Base-by-base conservation (phyloP, 768 basidiomycete species). In the Pleurotus eryngii region DNA sequence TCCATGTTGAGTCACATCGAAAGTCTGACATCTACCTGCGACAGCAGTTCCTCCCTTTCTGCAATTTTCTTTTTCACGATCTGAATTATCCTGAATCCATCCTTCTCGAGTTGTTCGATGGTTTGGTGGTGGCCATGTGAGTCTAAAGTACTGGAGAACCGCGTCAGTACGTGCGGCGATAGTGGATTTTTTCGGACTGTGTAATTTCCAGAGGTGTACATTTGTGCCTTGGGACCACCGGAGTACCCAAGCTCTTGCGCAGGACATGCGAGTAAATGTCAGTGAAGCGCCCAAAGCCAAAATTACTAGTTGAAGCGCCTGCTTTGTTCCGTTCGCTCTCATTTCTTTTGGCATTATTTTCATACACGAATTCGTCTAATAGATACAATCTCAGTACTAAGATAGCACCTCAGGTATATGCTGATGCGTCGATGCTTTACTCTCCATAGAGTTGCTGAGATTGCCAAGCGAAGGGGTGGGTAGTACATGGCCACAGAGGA, bases 1-100 rank as follows among this genome's bases (percentile, higher is more conserved):
- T 55, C n/a, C 18, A 22, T 30, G 48, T 24, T 37, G 38, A 58
- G 12, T 12, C 30, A 11, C 15, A 11, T 26, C 4, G n/a, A 49
- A 54, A 26, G 20, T 17, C 45, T 43, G 30, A 46, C 20, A 66
- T 71, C 46, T 54, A 76, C 84, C 68, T 83, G 75, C 37, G 77
- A 72, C 7, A 75, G 65, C 9, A 85, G 60, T 17, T 65, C 69
- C 49, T 69, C 68, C 53, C 86, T 71, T 57, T 80, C 79, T n/a
- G 81, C 72, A 37, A 85, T 73, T 57, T 81, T 78, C 55, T 74
- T 80, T 59, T 79, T 68, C 17, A 86, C 80, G 40, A 86, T 77
- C 1, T 74, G 74, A 18, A 89, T 70, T 40, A 87, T 70, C 4
- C 83, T 76, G 1, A 69, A 76, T 61, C 84, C 77, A 38, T 83